phyloP scores from a whole-genome alignment of 768 basidiomycete genomes.

The Piloderma croceum region DNA sequence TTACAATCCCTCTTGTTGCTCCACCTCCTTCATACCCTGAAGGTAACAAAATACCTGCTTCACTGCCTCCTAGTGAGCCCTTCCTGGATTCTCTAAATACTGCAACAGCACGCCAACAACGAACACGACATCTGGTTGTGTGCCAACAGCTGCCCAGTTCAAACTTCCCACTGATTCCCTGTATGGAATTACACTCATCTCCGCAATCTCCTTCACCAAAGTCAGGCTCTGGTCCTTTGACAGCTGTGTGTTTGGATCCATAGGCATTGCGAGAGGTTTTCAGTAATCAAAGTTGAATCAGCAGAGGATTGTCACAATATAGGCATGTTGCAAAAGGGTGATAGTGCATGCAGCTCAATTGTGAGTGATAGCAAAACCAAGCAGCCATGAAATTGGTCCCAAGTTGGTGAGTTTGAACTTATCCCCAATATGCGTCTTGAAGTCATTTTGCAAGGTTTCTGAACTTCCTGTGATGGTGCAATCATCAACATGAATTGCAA shows the following conservation, averaged over 20 bases:
- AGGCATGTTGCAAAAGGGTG: conserved; percentile 5
- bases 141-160: conserved; percentile 19
- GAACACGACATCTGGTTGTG: conserved; percentile 21
- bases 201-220: neutral
- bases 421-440: conserved; percentile 4
- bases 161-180: conserved; percentile 13
- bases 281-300: neutral
- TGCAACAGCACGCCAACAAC: conserved; percentile 15
- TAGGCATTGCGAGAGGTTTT: neutral
- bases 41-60: conserved; percentile 14
- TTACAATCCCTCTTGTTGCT: conserved; percentile 1
- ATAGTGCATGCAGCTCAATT: conserved; percentile 2
- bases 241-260: conserved; percentile 20
- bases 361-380: conserved; percentile 8
- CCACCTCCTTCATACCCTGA: conserved; percentile 10
- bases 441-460: conserved; percentile 4
- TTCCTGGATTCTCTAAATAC: conserved; percentile 20
- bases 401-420: conserved; percentile 9
- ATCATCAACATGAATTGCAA: conserved; percentile 11
- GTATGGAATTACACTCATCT: conserved; percentile 10
- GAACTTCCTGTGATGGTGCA: conserved; percentile 11
- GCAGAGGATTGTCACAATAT: conserved; percentile 12
- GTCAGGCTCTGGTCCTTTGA: conserved; percentile 1
- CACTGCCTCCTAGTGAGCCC: conserved; percentile 14
- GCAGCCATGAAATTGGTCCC: neutral